phyloP scores from a whole-genome alignment of 805 yeast species.

The Candida sphagnicola region DNA sequence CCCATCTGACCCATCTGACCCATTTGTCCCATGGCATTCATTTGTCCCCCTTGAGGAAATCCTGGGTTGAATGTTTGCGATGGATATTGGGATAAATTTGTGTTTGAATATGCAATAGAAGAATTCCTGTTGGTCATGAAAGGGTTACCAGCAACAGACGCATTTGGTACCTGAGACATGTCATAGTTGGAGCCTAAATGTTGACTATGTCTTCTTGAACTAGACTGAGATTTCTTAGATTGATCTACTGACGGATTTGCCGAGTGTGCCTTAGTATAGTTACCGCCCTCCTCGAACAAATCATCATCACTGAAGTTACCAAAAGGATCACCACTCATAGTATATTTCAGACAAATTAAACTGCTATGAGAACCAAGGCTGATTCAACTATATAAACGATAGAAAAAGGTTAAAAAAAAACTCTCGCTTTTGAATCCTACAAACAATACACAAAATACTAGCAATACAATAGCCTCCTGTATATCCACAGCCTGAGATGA shows the following conservation, averaged over 20 bases:
- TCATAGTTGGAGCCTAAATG: not conserved
- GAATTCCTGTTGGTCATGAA: too few species aligned
- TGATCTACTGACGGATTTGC: not conserved
- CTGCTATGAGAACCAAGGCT: not conserved
- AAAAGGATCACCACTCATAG: conserved; percentile 4
- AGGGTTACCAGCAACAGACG: too few species aligned
- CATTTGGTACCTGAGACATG: conserved; percentile 2
- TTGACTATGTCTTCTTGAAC: conserved; percentile 2
- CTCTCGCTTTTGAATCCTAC: not conserved
- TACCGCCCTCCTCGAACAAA: conserved; percentile 1
- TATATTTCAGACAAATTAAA: not conserved
- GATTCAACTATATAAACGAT: not conserved
- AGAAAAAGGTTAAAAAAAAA: too few species aligned
- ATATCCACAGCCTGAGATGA: too few species aligned
- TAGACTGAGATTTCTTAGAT: not conserved
- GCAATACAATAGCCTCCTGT: too few species aligned
- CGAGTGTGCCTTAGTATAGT: not conserved
- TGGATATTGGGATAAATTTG: not conserved
- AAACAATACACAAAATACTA: not conserved
- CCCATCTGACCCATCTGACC: not conserved
- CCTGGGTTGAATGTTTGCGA: too few species aligned
- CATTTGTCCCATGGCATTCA: not conserved
- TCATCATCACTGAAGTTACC: conserved; percentile 5
- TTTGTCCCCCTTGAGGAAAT: not conserved
- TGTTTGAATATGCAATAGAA: not conserved